Base-by-base conservation (phyloP, 768 basidiomycete genomes). In the Boletus edulis region DNA sequence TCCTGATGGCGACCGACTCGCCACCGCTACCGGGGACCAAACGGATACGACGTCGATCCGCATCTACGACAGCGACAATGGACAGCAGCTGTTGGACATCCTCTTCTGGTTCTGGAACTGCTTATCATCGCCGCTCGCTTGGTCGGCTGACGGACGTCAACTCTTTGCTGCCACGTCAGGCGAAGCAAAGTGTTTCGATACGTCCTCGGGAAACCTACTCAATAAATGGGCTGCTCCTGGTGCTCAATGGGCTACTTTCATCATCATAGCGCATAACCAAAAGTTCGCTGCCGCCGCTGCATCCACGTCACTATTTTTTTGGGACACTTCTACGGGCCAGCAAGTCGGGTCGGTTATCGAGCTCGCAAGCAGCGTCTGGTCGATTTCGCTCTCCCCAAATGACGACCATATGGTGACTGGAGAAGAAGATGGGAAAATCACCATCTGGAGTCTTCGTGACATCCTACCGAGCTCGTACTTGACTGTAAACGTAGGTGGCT, bases 381-480 rank as follows among this genome's bases (percentile, higher is more conserved):
- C 1, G 6, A 27, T 5, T 27, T 27, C 27, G 7, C 27, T 27
- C 5, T 34, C 34, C 13, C 34, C 2, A 11, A 34, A 13, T 34
- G 42, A 51, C 8, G 31, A 50, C n/a, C 31, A 1, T 9, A 12
- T 38, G 6, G 35, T 15, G 13, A 48, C 17, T 1, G 22, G 47
- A 8, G 47, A 38, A 10, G 5, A 27, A 1, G 12, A 38, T 4
- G 47, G 47, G 3, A 48, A 48, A 13, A 9, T 48, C 47, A 38
- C 20, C 9, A 4, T 38, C 1, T 24, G 35, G 5, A 27, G 12
- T n/a, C 34, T 48, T 4, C 14, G 17, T 17, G 24, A 35, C 1
- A 37, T 54, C 13, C 42, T 59, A 12, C 57, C 40, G 0, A n/a
- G 6, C 8, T 43, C 57, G 5, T 58, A 58, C 40, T 42, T 46